Base-by-base conservation (phyloP, 1,284 basidiomycete species). In the Phaffia rhodozyma region DNA sequence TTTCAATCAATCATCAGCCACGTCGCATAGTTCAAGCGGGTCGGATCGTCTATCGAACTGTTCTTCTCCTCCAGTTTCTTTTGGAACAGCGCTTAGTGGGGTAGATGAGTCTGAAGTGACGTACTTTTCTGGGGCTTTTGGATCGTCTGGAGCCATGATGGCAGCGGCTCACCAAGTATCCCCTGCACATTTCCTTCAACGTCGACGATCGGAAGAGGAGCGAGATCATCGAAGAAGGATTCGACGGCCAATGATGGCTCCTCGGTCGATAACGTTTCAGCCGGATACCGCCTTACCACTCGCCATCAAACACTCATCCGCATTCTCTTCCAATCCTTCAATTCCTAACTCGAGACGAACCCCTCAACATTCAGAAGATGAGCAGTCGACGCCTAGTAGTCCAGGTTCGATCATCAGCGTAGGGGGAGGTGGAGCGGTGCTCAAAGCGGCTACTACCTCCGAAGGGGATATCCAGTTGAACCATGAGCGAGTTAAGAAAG, bases 391-490 rank as follows among this genome's bases (percentile, higher is more conserved):
- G 29, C 66, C 48, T 21, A 65, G 66, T 51, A 63, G 71, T 51
- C 76, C 77, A 16, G 73, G 71, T 55, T 74, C 76, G 3, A 76
- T 75, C 4, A 73, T 77, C 29, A 75, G 78, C 3, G 69, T 79
- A 32, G 77, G 76, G 0, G 78, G 77, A 55, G 79, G 79, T 13
- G 79, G 78, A 0, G 76, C 76, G 2, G 77, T 80, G 71, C 71
- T 80, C 43, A 77, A 76, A 62, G 73, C 75, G 16, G 75, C 76
- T 3, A 68, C 78, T 13, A 69, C 66, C 27, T 58, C 68, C 52
- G 66, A 65, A 57, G 47, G 58, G 68, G 58, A 67, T 68, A 67
- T 66, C 68, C 68, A 23, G 30, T 71, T 71, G 21, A 71, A 72
- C 30, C 76, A 75, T 61, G 74, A 43, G 38, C 38, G 38, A 43